A percentile compares a stretch with the other conserved stretches of the same genome.
Conservation (phyloP, 2,329 filamentous ascomycete species). For the Beauveria medogensis region DNA sequence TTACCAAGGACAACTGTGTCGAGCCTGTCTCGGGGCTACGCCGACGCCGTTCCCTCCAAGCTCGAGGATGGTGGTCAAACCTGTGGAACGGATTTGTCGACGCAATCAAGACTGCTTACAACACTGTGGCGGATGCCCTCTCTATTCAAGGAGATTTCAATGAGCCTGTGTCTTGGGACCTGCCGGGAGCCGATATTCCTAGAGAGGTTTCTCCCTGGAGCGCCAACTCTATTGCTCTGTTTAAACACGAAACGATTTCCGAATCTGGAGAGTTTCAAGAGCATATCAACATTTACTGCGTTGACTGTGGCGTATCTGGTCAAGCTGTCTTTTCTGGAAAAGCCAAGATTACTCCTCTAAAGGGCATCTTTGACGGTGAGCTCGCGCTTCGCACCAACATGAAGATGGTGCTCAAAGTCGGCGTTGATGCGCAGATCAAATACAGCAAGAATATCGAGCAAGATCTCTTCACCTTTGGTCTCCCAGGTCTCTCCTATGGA, state of each 20-base stretch:
- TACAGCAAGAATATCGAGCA: constrained; percentile 16
- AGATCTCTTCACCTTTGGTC: constrained; percentile 18
- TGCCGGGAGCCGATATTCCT: constrained; percentile 12
- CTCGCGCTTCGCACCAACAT: constrained; percentile 19
- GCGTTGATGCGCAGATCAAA: constrained; percentile 21
- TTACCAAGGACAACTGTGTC: background rate
- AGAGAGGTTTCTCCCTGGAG: constrained; percentile 22
- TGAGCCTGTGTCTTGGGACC: constrained; percentile 15
- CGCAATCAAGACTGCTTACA: background rate
- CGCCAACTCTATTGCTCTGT: constrained; percentile 10
- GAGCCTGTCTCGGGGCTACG: background rate
- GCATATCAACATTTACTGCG: constrained; percentile 23
- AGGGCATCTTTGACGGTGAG: constrained; percentile 19
- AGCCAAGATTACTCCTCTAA: constrained; percentile 18
- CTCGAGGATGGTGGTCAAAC: background rate
- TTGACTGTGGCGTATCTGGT: constrained; percentile 23
- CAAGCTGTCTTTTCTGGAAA: constrained; percentile 19
- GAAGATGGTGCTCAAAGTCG: constrained; percentile 21
- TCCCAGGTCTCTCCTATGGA: constrained; percentile 20
- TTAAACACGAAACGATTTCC: background rate
- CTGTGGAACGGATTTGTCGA: constrained; percentile 6
- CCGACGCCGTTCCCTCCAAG: background rate
- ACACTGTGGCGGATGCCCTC: constrained; percentile 4
- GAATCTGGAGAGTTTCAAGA: constrained; percentile 11
- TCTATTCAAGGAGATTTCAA: constrained; percentile 17